Evolutionary conservation across 108 stramenopile genomes (phyloP).

Genomic region (Stephanodiscus triporus): DNA sequence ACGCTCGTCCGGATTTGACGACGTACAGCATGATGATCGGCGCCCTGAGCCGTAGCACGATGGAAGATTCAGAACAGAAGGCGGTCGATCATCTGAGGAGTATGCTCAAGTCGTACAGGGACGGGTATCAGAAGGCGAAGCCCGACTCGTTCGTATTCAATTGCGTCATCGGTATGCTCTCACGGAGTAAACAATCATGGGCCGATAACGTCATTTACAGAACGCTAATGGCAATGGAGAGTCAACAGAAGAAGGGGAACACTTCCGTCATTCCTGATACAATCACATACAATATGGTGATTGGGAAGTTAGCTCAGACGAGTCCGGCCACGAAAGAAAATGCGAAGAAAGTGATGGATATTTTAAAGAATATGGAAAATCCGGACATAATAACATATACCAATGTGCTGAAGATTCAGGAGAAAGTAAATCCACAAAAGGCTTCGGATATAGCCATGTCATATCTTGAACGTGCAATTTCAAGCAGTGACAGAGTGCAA

Average conservation of each 20-base stretch:
- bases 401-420: slow-evolving; percentile 33
- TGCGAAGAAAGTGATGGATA: slow-evolving; percentile 46
- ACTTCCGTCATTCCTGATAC: slow-evolving; percentile 50
- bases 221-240: slow-evolving; percentile 46
- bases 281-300: slow-evolving; percentile 58
- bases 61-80: slow-evolving; percentile 23
- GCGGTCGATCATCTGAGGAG: slow-evolving; percentile 41
- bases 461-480: slow-evolving; percentile 26
- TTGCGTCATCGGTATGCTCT: slow-evolving; percentile 43
- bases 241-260: slow-evolving; percentile 35
- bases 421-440: slow-evolving; percentile 21
- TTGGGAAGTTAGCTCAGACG: slow-evolving; percentile 35
- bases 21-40: slow-evolving; percentile 51
- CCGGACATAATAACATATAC: slow-evolving; percentile 55
- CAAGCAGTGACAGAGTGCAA: slow-evolving; percentile 5
- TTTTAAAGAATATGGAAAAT: slow-evolving; percentile 27
- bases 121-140: slow-evolving; percentile 37
- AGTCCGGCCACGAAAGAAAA: slow-evolving; percentile 25
- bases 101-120: slow-evolving; percentile 45
- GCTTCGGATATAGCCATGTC: slow-evolving; percentile 37
- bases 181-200: slow-evolving; percentile 33
- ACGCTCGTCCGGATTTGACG: slow-evolving; percentile 43
- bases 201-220: slow-evolving; percentile 42
- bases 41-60: slow-evolving; percentile 20
- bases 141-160: slow-evolving; percentile 45